Evolutionary conservation across 2,329 filamentous ascomycete genomes (phyloP).

Genomic region (Spiromastix sp.): DNA sequence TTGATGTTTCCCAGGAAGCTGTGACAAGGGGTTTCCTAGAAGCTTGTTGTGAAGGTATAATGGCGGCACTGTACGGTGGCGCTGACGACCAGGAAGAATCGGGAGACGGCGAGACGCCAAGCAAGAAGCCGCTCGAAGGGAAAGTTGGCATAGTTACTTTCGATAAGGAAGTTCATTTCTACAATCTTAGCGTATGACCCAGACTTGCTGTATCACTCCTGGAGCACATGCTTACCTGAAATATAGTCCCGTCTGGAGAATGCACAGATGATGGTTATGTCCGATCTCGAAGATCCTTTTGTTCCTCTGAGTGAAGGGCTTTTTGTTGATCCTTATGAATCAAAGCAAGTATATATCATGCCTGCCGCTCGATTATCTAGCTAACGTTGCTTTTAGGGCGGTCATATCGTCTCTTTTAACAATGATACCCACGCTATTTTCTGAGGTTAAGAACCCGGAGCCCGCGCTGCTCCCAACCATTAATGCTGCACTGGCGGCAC

Average conservation of each 20-base stretch:
- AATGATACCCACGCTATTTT: constrained; percentile 76
- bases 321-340: constrained; percentile 90
- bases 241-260: constrained; percentile 64
- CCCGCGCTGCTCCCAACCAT: constrained; percentile 76
- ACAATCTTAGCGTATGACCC: constrained; percentile 71
- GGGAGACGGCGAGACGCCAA: constrained; percentile 45
- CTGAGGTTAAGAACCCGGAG: constrained; percentile 79
- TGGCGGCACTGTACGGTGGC: constrained; percentile 70
- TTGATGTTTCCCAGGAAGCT: constrained; percentile 87
- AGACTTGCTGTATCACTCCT: constrained; percentile 1
- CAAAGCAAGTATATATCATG: constrained; percentile 45
- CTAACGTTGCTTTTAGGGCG: constrained; percentile 35
- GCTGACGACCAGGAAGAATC: constrained; percentile 43
- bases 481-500: constrained; percentile 70
- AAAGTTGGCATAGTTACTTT: constrained; percentile 94
- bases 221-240: no score
- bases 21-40: constrained; percentile 85
- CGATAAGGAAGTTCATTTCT: constrained; percentile 96
- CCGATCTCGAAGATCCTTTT: constrained; percentile 93
- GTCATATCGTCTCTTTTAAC: constrained; percentile 83
- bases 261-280: constrained; percentile 98
- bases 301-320: constrained; percentile 82
- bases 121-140: constrained; percentile 55
- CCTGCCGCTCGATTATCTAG: neutral
- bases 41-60: constrained; percentile 80